phyloP scores from a whole-genome alignment of 371 early-diverging fungal species.

The Apophysomyces sp. region DNA sequence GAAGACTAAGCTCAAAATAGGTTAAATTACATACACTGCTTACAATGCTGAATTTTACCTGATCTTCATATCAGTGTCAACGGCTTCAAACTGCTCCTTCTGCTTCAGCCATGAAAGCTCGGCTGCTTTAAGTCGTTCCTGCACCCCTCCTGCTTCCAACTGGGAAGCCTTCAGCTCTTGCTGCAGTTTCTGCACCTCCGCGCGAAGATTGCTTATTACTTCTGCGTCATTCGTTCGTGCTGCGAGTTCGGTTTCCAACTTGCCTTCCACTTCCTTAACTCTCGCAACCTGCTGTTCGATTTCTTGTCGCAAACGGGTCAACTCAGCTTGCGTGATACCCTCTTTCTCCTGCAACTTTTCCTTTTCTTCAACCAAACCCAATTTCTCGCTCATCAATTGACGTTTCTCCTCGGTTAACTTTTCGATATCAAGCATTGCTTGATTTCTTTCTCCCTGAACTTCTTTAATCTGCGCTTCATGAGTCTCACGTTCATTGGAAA shows the following conservation, averaged over 20 bases:
- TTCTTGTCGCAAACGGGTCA: conserved; percentile 6
- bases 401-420: neutral
- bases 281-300: conserved; percentile 7
- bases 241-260: conserved; percentile 7
- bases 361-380: conserved; percentile 1
- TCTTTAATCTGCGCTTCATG: neutral
- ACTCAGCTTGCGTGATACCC: neutral
- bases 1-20: neutral
- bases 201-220: conserved; percentile 5
- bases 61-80: conserved; percentile 15
- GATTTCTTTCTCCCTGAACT: neutral
- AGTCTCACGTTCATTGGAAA: neutral
- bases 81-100: conserved; percentile 13
- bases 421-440: neutral
- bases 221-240: conserved; percentile 9
- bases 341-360: conserved; percentile 1
- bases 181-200: conserved; percentile 5
- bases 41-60: neutral
- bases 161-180: conserved; percentile 9
- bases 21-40: neutral
- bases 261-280: conserved; percentile 10
- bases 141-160: conserved; percentile 5
- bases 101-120: conserved; percentile 11
- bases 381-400: conserved; percentile 1
- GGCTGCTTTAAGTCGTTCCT: conserved; percentile 11